Evolutionary conservation across 164 flowering plant species (phyloP).

Genomic region (Sextonia rubra): DNA sequence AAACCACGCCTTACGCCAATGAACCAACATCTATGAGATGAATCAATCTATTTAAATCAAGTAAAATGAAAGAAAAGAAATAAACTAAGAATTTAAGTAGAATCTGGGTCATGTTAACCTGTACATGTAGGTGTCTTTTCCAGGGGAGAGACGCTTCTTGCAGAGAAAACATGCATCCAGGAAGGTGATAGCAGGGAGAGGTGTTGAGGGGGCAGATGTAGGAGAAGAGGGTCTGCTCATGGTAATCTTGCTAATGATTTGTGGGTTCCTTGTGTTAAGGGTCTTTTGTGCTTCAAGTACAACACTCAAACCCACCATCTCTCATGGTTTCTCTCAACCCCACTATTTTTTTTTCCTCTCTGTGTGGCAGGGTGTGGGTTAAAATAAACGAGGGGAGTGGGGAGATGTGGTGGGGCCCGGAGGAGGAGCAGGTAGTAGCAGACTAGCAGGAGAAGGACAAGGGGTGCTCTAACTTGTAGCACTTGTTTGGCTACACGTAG

Average conservation of each 20-base stretch:
- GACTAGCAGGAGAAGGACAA: conserved; percentile 3
- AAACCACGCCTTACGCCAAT: no score
- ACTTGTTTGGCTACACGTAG: conserved; percentile 4
- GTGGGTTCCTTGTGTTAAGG: conserved; percentile 22
- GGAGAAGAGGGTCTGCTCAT: conserved; percentile 18
- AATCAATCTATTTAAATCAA: neutral
- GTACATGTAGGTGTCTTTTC: conserved; percentile 79
- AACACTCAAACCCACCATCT: conserved; percentile 69
- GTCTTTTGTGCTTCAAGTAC: conserved; percentile 48
- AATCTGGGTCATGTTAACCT: conserved; percentile 34
- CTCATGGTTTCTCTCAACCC: conserved; percentile 30
- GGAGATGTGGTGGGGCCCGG: conserved; percentile 1
- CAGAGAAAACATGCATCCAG: conserved; percentile 63
- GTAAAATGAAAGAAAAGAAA: no score
- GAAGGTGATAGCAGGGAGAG: conserved; percentile 25
- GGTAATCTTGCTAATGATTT: conserved; percentile 43
- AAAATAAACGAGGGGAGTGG: neutral
- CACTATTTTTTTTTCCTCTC: conserved; percentile 36
- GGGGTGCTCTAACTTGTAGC: conserved; percentile 5
- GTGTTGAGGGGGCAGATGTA: conserved; percentile 12
- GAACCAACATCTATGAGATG: neutral
- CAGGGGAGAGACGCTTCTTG: conserved; percentile 47
- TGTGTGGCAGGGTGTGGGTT: neutral
- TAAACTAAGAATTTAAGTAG: neutral
- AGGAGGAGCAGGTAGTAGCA: conserved; percentile 1